Conservation (phyloP, 768 basidiomycete genomes). For the Podaxis pistillaris region DNA sequence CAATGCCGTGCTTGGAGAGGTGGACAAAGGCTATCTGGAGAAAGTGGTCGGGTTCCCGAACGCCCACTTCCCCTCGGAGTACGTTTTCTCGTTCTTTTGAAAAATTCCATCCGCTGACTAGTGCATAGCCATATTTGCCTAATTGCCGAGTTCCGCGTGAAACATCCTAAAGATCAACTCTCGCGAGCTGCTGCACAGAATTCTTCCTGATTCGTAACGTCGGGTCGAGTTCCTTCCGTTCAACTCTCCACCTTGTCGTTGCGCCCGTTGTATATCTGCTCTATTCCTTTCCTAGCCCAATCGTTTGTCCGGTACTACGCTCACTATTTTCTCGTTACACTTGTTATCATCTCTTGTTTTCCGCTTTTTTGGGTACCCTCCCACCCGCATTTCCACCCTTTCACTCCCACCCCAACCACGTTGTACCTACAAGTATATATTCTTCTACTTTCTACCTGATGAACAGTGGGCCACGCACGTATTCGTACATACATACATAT, state of each 20-base stretch:
- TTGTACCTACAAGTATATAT: constrained; percentile 16
- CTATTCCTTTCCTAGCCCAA: constrained; percentile 10
- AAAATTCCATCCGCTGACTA: constrained; percentile 1
- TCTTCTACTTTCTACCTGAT: constrained; percentile 9
- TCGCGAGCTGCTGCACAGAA: constrained; percentile 8
- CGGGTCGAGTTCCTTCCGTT: not conserved
- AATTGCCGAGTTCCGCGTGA: constrained; percentile 75
- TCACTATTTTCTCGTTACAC: constrained; percentile 2
- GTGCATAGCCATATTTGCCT: constrained; percentile 66
- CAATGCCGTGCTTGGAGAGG: constrained; percentile 84
- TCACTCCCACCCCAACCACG: constrained; percentile 4
- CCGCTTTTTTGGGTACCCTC: not conserved
- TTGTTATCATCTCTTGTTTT: constrained; percentile 10
- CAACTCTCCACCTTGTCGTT: not conserved
- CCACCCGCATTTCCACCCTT: constrained; percentile 8
- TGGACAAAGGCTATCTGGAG: constrained; percentile 81
- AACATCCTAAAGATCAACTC: constrained; percentile 55
- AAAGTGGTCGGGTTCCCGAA: constrained; percentile 97
- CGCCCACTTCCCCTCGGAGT: constrained; percentile 96
- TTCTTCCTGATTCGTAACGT: not conserved
- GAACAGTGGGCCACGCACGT: constrained; percentile 15
- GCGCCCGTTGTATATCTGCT: constrained; percentile 4
- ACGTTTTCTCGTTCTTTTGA: constrained; percentile 38
- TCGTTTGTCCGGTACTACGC: constrained; percentile 9
- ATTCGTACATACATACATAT: constrained; percentile 17